Base-by-base conservation (phyloP, 2,329 filamentous ascomycete genomes). In the Anisogramma anomala region DNA sequence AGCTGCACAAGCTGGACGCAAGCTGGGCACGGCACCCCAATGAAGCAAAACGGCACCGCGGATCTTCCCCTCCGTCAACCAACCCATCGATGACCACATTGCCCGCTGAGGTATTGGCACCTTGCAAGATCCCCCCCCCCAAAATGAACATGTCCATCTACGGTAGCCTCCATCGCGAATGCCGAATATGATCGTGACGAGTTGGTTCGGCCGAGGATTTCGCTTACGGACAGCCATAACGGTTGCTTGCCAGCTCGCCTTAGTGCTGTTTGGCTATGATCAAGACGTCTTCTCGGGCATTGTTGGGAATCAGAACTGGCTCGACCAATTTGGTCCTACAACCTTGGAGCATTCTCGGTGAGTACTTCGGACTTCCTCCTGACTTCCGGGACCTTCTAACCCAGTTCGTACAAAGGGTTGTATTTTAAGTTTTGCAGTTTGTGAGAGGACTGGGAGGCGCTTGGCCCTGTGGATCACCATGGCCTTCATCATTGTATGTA, bases 261-360 rank as follows among this genome's bases (percentile, higher is more conserved):
- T 59, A 35, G 51, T 58, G 3, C 51, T 60, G 2, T 59, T 61
- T 44, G 66, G 65, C 2, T 70, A 70, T 33, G 68, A 70, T 22
- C 67, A 70, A 48, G 66, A 66, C 31, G 64, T 68, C 0, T 68
- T 69, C 46, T 61, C 63, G 3, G 65, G 65, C 9, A 65, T 71
- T 13, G 55, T 71, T 8, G 59, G 64, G 8, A 67, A 64, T 26
- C 49, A 61, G 11, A 58, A 70, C 36, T 71, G 64, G 48, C 54
- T 69, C 4, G 42, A 53, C 3, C 54, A 59, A 2, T 63, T 68
- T 26, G 43, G 57, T 19, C 46, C 63, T 41, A 35, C n/a, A 35
- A 46, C 11, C 48, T 67, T 1, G 65, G 64, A 8, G 65, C 61
- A 34, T 58, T 68, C 32, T 39, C 52, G 1, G 22, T 23, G 9